Percentiles rank a stretch among this genome's conserved stretches.
Evolutionary conservation across 1,139 yeast genomes (phyloP).

Genomic region (Taiozyma sp.): DNA sequence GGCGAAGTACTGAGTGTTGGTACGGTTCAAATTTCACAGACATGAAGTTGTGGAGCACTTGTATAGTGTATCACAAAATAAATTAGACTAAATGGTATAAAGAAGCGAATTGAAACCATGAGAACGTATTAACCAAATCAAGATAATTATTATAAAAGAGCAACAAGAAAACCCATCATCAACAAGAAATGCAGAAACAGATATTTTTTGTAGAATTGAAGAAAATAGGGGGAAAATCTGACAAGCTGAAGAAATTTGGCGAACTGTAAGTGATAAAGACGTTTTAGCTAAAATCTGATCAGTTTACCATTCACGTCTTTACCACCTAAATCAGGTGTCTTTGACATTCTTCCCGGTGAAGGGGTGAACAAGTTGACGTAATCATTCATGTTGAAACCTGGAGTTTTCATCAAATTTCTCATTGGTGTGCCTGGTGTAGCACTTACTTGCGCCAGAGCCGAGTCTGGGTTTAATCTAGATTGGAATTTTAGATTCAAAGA

Average conservation of each 20-base stretch:
- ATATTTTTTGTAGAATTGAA: too few relatives aligned
- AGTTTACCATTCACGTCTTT: conserved; percentile 21
- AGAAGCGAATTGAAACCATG: not conserved
- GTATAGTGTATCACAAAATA: not conserved
- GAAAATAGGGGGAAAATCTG: too few relatives aligned
- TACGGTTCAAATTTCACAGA: too few relatives aligned
- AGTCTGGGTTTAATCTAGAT: conserved; percentile 1
- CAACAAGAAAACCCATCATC: not conserved
- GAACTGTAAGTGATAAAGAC: too few relatives aligned
- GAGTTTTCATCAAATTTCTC: conserved; percentile 39
- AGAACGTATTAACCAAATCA: not conserved
- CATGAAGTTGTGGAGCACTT: too few relatives aligned
- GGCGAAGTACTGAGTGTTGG: too few relatives aligned
- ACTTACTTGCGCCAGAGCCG: conserved; percentile 4
- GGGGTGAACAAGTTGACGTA: conserved; percentile 43
- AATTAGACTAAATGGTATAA: not conserved
- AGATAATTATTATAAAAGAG: not conserved
- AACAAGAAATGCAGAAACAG: not conserved
- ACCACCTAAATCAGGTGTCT: conserved; percentile 17
- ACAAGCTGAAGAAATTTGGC: too few relatives aligned
- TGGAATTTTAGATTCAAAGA: not conserved
- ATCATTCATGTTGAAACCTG: conserved; percentile 79
- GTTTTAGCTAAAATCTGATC: conserved; percentile 16
- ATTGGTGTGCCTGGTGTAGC: conserved; percentile 28
- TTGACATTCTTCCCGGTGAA: conserved; percentile 10